phyloP scores from a whole-genome alignment of 225 moss, liverwort and hornwort genomes.

The Physcomitrellopsis africana region DNA sequence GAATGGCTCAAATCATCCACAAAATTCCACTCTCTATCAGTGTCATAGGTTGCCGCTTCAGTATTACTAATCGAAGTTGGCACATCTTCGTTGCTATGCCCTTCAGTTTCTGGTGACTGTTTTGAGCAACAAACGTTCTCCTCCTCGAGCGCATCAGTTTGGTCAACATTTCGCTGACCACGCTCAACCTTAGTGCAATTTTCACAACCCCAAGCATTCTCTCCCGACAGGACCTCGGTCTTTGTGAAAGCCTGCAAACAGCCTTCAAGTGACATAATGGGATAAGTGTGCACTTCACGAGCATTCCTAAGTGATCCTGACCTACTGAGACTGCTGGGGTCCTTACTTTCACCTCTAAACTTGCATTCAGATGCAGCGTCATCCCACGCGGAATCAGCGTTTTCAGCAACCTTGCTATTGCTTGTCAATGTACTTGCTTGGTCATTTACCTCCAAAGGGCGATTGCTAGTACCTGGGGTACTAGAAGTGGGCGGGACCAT shows the following conservation, averaged over 20 bases:
- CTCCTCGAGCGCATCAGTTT: neutral
- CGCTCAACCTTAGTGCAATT: constrained; percentile 61
- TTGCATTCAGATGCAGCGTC: constrained; percentile 34
- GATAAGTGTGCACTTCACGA: constrained; percentile 48
- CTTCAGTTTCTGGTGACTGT: constrained; percentile 10
- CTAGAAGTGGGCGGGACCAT: constrained; percentile 21
- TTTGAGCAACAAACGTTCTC: constrained; percentile 10
- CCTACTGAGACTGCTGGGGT: constrained; percentile 40
- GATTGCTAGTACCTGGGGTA: constrained; percentile 1
- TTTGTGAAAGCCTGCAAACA: constrained; percentile 84
- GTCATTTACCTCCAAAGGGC: constrained; percentile 17
- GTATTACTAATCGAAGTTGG: neutral
- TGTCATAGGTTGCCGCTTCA: neutral
- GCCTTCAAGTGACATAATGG: constrained; percentile 81
- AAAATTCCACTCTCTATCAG: neutral
- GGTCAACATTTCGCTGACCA: constrained; percentile 26
- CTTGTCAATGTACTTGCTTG: neutral
- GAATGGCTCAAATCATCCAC: constrained; percentile 10
- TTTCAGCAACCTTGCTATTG: constrained; percentile 19
- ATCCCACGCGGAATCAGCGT: constrained; percentile 42
- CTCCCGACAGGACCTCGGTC: constrained; percentile 80
- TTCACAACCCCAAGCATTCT: constrained; percentile 92
- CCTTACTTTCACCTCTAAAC: constrained; percentile 2
- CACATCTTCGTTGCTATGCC: neutral
- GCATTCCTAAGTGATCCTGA: constrained; percentile 43